These are phyloP conservation scores for Amphicarpaea edgeworthii DNA, from an alignment of 306 rosid species.

Conservation along the genomic window DNA sequence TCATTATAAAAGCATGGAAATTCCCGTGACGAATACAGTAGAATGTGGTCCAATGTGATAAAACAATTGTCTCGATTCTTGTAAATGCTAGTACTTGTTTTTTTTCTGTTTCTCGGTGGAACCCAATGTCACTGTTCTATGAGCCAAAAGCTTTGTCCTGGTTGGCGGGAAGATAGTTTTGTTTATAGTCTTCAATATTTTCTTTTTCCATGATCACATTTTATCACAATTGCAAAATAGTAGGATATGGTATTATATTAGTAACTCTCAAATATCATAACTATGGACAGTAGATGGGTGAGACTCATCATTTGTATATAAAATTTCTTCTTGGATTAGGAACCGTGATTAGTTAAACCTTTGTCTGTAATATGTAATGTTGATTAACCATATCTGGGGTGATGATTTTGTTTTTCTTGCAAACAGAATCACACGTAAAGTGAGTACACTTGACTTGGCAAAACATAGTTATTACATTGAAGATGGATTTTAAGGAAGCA, in stretches of 20 bases:
- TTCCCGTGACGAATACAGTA: not conserved
- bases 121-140: not conserved
- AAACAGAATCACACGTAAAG: conserved; percentile 10
- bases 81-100: too few species aligned
- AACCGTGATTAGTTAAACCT: not conserved
- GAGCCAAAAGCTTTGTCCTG: not conserved
- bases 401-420: conserved; percentile 24
- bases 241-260: not conserved
- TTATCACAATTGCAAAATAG: not conserved
- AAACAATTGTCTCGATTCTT: not conserved
- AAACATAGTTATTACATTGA: not conserved
- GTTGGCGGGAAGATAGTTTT: not conserved
- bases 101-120: not conserved
- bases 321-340: not conserved
- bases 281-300: not conserved
- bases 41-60: not conserved
- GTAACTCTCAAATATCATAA: not conserved
- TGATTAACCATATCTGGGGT: not conserved
- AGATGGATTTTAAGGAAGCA: conserved; percentile 82
- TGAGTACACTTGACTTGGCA: conserved; percentile 13
- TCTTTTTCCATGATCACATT: not conserved
- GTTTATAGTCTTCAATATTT: not conserved
- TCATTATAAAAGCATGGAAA: not conserved
- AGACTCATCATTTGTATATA: not conserved
- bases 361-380: not conserved